Percentiles rank a stretch among this genome's conserved stretches.
Evolutionary conservation across 2,329 filamentous ascomycete species (phyloP).

Genomic region (Claviceps arundinis): DNA sequence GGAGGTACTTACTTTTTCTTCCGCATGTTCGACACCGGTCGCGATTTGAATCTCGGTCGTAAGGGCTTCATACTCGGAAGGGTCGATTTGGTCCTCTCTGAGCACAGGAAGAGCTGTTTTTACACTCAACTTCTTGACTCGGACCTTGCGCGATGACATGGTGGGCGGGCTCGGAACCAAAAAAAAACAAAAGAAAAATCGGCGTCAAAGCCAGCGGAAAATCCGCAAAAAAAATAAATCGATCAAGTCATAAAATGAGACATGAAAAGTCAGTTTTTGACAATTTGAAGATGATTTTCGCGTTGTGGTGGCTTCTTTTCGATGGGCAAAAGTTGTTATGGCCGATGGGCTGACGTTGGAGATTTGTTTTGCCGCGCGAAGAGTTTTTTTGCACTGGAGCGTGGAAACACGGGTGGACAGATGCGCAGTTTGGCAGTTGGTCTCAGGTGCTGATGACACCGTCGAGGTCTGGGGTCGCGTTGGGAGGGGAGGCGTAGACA

Average conservation of each 20-base stretch:
- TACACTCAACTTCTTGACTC: constrained; percentile 82
- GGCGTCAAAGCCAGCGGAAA: constrained; percentile 37
- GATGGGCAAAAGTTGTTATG: constrained; percentile 34
- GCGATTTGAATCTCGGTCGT: constrained; percentile 76
- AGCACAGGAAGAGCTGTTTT: constrained; percentile 81
- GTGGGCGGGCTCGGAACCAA: constrained; percentile 21
- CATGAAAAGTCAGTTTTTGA: constrained; percentile 40
- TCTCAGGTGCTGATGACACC: constrained; percentile 9
- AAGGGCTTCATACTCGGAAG: constrained; percentile 73
- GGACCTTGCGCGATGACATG: constrained; percentile 56
- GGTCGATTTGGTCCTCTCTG: constrained; percentile 81
- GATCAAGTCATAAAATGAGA: constrained; percentile 47
- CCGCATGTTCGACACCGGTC: constrained; percentile 90
- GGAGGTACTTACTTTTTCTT: constrained; percentile 76
- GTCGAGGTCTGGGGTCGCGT: constrained; percentile 1
- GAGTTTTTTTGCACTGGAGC: constrained; percentile 33
- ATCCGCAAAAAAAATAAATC: constrained; percentile 51
- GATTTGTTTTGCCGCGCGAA: constrained; percentile 38
- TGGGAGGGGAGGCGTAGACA: neutral
- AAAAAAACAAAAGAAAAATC: constrained; percentile 12
- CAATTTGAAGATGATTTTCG: constrained; percentile 35
- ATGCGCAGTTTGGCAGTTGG: neutral
- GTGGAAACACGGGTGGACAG: constrained; percentile 7
- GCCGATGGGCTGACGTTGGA: constrained; percentile 43
- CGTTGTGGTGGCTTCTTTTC: constrained; percentile 36